Evolutionary conservation across 176 grass and related monocot species (phyloP).

Genomic region (Alloteropsis semialata): DNA sequence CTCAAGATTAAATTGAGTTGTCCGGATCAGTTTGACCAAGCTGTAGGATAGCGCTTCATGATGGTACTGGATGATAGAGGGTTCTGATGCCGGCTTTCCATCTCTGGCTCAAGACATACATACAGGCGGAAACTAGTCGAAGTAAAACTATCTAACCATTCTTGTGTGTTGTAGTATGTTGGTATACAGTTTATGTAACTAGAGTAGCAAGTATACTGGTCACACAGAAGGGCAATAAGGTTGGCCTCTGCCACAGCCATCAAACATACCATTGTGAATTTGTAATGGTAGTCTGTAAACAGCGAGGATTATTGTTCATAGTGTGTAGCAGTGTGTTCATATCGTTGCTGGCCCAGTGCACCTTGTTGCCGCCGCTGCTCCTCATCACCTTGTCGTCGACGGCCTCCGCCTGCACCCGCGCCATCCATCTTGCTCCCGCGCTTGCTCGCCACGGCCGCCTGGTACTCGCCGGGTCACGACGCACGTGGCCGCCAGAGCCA

Average conservation of each 20-base stretch:
- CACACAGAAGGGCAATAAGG: not conserved
- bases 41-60: not conserved
- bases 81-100: not conserved
- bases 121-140: not conserved
- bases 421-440: conserved; percentile 53
- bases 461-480: conserved; percentile 38
- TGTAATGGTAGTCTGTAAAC: not conserved
- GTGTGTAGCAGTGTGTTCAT: not conserved
- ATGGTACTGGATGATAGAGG: conserved; percentile 38
- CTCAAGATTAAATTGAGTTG: conserved; percentile 6
- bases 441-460: conserved; percentile 45
- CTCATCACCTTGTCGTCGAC: conserved; percentile 46
- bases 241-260: not conserved
- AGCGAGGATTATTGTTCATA: not conserved
- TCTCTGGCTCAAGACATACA: not conserved
- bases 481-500: conserved; percentile 38
- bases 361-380: conserved; percentile 31
- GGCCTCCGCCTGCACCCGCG: conserved; percentile 48
- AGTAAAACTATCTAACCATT: not conserved
- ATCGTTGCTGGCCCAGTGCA: conserved; percentile 32
- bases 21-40: not conserved
- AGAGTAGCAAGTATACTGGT: not conserved
- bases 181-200: not conserved
- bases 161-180: not conserved
- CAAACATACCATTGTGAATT: not conserved